These are phyloP conservation scores for Chlorella variabilis DNA, from an alignment of 163 green algal genomes.

Conservation along the genomic window DNA sequence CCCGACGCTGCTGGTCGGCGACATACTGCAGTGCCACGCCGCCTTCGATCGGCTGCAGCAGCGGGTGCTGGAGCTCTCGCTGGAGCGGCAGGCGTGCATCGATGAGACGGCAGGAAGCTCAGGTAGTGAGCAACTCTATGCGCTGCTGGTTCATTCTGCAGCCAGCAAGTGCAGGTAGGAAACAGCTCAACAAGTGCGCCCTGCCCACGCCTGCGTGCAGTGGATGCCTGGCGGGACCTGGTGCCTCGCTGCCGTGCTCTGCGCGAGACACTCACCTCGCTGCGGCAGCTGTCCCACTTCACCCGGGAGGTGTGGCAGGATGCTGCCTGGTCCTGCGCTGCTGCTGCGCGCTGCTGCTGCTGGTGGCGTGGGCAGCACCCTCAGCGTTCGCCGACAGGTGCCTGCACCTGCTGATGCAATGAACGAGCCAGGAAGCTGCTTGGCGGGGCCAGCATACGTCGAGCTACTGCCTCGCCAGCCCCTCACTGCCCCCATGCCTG, in stretches of 20 bases:
- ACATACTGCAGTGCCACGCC: constrained; percentile 18
- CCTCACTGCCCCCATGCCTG: neutral
- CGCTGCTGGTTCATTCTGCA: neutral
- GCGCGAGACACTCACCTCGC: constrained; percentile 41
- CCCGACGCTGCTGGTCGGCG: constrained; percentile 38
- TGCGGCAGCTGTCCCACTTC: constrained; percentile 29
- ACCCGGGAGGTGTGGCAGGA: constrained; percentile 25
- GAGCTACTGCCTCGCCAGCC: too few relatives aligned
- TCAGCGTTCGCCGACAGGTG: neutral
- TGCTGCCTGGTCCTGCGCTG: too few relatives aligned
- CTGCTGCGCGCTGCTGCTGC: too few relatives aligned
- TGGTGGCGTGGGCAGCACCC: neutral
- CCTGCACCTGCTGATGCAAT: neutral
- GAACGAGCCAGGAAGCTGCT: too few relatives aligned
- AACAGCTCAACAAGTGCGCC: neutral
- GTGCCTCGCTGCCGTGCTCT: constrained; percentile 33
- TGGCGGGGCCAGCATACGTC: too few relatives aligned
- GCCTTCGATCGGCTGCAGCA: constrained; percentile 30
- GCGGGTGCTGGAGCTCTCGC: constrained; percentile 15
- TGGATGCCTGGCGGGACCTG: constrained; percentile 20
- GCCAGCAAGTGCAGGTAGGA: too few relatives aligned
- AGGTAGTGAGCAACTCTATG: neutral
- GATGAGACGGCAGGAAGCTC: neutral
- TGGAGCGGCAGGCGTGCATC: neutral
- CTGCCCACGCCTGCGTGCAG: neutral